Percentiles rank a stretch among this genome's conserved stretches.
These are phyloP conservation scores for Paratrypanosoma confusum DNA, from an alignment of 208 protist species.

Conservation along the genomic window DNA sequence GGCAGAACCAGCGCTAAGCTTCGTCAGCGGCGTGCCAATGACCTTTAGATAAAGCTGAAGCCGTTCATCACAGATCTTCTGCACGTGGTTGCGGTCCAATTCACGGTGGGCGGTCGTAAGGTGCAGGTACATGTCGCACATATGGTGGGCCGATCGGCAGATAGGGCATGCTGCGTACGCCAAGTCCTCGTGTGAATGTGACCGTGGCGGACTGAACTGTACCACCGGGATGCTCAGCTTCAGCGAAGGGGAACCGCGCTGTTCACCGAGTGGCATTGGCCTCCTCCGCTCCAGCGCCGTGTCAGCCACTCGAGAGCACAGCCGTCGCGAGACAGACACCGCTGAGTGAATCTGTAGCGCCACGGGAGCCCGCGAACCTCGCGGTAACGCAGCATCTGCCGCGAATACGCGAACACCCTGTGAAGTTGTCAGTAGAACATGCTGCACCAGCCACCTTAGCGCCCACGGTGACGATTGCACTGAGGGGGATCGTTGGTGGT, in stretches of 20 bases:
- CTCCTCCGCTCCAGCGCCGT: constrained; percentile 6
- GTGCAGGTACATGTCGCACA: constrained; percentile 56
- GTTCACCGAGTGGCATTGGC: too few species aligned
- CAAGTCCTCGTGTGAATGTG: constrained; percentile 48
- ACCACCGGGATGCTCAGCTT: constrained; percentile 13
- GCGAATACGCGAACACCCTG: not conserved
- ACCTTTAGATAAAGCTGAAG: constrained; percentile 47
- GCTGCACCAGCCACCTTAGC: too few species aligned
- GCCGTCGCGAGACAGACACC: too few species aligned
- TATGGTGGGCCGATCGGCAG: constrained; percentile 34
- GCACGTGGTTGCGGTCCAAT: constrained; percentile 31
- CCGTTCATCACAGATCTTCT: constrained; percentile 39
- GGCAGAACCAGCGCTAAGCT: constrained; percentile 9
- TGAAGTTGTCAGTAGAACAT: too few species aligned
- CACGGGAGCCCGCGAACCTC: not conserved
- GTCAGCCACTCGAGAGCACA: too few species aligned
- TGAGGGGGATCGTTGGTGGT: too few species aligned
- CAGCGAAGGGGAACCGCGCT: too few species aligned
- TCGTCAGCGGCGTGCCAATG: constrained; percentile 40
- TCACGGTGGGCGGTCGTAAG: constrained; percentile 45
- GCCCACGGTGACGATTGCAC: too few species aligned
- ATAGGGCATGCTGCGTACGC: constrained; percentile 55
- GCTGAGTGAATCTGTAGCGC: not conserved
- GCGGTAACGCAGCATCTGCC: constrained; percentile 12
- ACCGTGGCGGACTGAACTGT: constrained; percentile 26